Evolutionary conservation across 169 alveolate genomes (phyloP).

Genomic region (Theileria annulata): DNA sequence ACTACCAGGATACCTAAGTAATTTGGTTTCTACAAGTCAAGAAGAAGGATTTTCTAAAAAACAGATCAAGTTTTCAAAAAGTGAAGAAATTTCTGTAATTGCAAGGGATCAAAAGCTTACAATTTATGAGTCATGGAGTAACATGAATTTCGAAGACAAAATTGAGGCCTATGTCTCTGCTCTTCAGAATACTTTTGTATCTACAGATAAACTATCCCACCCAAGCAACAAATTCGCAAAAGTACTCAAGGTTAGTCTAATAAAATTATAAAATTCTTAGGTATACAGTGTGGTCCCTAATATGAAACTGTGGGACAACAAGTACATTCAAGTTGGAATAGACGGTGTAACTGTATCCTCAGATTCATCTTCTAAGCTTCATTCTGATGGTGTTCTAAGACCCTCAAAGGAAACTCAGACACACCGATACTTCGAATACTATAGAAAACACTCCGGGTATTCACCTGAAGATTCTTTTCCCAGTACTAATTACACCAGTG

Average conservation of each 20-base stretch:
- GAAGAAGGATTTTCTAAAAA: constrained; percentile 1
- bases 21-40: not conserved
- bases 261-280: constrained; percentile 10
- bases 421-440: constrained; percentile 57
- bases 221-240: constrained; percentile 54
- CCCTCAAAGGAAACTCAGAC: constrained; percentile 61
- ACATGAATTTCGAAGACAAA: constrained; percentile 41
- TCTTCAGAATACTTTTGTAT: constrained; percentile 45
- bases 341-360: constrained; percentile 43
- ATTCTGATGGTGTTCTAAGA: constrained; percentile 36
- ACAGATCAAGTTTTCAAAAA: not conserved
- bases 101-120: not conserved
- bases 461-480: constrained; percentile 10
- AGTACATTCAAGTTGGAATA: constrained; percentile 64
- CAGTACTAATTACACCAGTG: not conserved
- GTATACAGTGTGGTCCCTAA: constrained; percentile 57
- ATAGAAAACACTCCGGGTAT: not conserved
- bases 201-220: constrained; percentile 21
- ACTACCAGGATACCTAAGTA: constrained; percentile 14
- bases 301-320: constrained; percentile 52
- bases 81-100: not conserved
- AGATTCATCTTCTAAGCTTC: constrained; percentile 38
- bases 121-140: constrained; percentile 28
- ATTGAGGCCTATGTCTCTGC: constrained; percentile 23
- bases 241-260: constrained; percentile 44